Percentiles rank a stretch among this genome's conserved stretches.
These are phyloP conservation scores for Gnaphalium uliginosum DNA, from an alignment of 129 eudicot species.

Conservation along the genomic window DNA sequence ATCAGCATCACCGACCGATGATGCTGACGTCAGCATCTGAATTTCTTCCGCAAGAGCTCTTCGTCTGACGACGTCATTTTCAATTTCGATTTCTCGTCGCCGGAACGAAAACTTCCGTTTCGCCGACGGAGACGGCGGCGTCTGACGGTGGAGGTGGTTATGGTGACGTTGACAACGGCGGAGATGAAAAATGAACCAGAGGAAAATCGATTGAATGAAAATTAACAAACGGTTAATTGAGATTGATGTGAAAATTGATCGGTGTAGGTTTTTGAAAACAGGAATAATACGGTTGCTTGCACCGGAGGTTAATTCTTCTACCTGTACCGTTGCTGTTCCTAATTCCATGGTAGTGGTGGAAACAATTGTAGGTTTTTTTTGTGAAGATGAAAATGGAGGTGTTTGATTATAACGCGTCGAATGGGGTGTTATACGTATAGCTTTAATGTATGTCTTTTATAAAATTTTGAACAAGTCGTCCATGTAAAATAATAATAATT, in stretches of 20 bases:
- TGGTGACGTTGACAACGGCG: constrained; percentile 31
- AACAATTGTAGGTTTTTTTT: background rate
- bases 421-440: background rate
- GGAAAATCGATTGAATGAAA: constrained; percentile 59
- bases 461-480: background rate
- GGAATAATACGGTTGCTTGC: constrained; percentile 95
- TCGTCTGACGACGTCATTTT: constrained; percentile 72
- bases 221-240: constrained; percentile 49
- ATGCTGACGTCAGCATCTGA: constrained; percentile 41
- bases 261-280: constrained; percentile 54
- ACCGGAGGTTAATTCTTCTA: constrained; percentile 94
- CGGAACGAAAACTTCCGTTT: constrained; percentile 41
- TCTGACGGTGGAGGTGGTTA: constrained; percentile 32
- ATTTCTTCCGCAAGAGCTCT: constrained; percentile 71
- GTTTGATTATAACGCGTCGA: background rate
- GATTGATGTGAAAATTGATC: constrained; percentile 50
- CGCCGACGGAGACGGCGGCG: constrained; percentile 34
- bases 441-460: background rate
- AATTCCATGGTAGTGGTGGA: constrained; percentile 45
- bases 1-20: background rate
- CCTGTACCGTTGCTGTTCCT: constrained; percentile 32
- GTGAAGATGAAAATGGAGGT: background rate
- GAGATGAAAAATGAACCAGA: constrained; percentile 62
- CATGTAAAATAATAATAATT: too few species aligned
- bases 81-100: constrained; percentile 43